phyloP scores from a whole-genome alignment of 2,329 filamentous ascomycete genomes.

The Pseudodiploospora longispora region DNA sequence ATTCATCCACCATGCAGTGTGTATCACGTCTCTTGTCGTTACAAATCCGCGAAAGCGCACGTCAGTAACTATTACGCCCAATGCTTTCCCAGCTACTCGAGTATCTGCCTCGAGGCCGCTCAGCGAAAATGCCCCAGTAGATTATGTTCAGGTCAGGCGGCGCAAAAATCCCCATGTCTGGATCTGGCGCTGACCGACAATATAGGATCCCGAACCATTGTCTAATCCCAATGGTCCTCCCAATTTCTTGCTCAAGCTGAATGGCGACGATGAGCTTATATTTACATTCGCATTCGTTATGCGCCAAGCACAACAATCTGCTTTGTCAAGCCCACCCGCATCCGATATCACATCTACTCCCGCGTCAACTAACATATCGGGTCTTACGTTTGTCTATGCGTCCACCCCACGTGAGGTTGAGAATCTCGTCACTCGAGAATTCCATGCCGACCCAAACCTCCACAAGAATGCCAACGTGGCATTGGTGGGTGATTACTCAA shows the following conservation, averaged over 20 bases:
- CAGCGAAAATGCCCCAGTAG: slow-evolving; percentile 68
- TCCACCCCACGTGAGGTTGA: slow-evolving; percentile 82
- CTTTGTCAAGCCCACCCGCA: slow-evolving; percentile 34
- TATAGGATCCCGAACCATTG: slow-evolving; percentile 65
- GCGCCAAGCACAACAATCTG: slow-evolving; percentile 36
- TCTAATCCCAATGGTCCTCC: slow-evolving; percentile 43
- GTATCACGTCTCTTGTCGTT: slow-evolving; percentile 74
- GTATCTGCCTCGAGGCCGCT: slow-evolving; percentile 63
- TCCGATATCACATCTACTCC: slow-evolving; percentile 39
- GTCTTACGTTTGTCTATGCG: slow-evolving; percentile 86
- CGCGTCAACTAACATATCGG: slow-evolving; percentile 71
- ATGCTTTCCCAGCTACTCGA: slow-evolving; percentile 77
- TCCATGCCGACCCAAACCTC: slow-evolving; percentile 92
- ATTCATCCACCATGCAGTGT: slow-evolving; percentile 49
- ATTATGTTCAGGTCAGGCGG: slow-evolving; percentile 77
- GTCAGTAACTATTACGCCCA: slow-evolving; percentile 71
- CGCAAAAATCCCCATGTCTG: slow-evolving; percentile 11
- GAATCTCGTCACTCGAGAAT: slow-evolving; percentile 88
- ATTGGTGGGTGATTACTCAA: slow-evolving; percentile 85
- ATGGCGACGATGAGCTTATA: slow-evolving; percentile 83
- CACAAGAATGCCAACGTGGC: slow-evolving; percentile 97
- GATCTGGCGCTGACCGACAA: slow-evolving; percentile 5
- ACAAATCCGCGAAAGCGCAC: slow-evolving; percentile 71
- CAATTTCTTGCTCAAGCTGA: slow-evolving; percentile 76
- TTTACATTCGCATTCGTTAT: slow-evolving; percentile 92